These are phyloP conservation scores for Guillardia theta DNA, from an alignment of 78 protist genomes.

Conservation along the genomic window DNA sequence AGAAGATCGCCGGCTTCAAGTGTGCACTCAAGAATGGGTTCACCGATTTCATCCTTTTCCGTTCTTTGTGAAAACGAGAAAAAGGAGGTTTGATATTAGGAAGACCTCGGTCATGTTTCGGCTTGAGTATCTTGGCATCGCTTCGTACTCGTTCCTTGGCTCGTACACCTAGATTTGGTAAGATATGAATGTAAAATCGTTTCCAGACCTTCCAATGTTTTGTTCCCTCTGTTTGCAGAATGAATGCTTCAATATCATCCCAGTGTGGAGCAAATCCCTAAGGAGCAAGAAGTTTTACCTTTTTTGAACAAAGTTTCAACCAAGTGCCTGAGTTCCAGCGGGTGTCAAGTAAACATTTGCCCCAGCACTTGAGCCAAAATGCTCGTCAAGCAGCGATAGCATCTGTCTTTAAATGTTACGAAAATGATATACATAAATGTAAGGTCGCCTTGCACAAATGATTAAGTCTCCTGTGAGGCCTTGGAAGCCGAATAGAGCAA, in stretches of 20 bases:
- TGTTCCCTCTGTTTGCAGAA: slow-evolving; percentile 83
- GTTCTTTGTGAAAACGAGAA: too few relatives aligned
- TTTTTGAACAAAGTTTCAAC: not conserved
- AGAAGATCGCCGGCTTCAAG: slow-evolving; percentile 84
- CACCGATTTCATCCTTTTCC: slow-evolving; percentile 69
- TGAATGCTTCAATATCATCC: slow-evolving; percentile 88
- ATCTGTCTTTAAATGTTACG: too few relatives aligned
- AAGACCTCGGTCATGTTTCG: too few relatives aligned
- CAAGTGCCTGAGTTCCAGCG: slow-evolving; percentile 60
- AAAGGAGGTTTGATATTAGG: too few relatives aligned
- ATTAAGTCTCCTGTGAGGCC: slow-evolving; percentile 61
- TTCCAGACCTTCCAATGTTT: slow-evolving; percentile 82
- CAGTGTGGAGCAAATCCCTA: slow-evolving; percentile 92
- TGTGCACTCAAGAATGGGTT: slow-evolving; percentile 54
- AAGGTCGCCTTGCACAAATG: too few relatives aligned
- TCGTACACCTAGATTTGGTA: too few relatives aligned
- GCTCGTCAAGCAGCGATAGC: slow-evolving; percentile 62
- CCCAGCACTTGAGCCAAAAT: slow-evolving; percentile 68
- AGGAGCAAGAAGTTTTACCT: not conserved
- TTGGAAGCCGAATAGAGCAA: slow-evolving; percentile 67
- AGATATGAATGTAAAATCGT: too few relatives aligned
- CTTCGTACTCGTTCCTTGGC: too few relatives aligned
- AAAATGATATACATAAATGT: too few relatives aligned
- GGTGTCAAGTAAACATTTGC: slow-evolving; percentile 89
- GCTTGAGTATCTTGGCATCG: too few relatives aligned